These are phyloP conservation scores for Crithidia acanthocephali DNA, from an alignment of 208 protist species.

Conservation along the genomic window DNA sequence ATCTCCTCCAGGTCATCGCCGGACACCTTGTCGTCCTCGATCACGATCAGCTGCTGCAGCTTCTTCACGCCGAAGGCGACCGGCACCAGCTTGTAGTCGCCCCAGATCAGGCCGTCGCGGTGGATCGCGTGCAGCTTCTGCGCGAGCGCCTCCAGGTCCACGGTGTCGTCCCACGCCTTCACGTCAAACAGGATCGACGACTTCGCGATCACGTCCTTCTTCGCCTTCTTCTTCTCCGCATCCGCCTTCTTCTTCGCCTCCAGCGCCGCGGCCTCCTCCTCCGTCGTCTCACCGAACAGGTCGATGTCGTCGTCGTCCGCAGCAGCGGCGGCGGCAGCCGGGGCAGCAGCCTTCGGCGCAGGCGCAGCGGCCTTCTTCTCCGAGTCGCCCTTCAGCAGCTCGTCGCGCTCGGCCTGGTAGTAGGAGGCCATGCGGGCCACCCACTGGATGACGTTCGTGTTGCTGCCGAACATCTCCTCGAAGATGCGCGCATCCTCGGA, in stretches of 20 bases:
- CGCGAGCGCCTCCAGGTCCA: conserved; percentile 89
- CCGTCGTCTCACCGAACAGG: conserved; percentile 88
- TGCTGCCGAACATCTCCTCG: conserved; percentile 83
- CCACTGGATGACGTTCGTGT: conserved; percentile 85
- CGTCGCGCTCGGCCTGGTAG: conserved; percentile 88
- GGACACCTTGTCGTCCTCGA: conserved; percentile 96
- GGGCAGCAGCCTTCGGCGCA: conserved; percentile 10
- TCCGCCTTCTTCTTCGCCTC: conserved; percentile 91
- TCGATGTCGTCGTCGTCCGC: conserved; percentile 90
- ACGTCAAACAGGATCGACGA: conserved; percentile 93
- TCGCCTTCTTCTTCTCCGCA: conserved; percentile 81
- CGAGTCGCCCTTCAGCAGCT: conserved; percentile 39
- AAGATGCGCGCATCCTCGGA: conserved; percentile 86
- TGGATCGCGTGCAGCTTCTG: conserved; percentile 82
- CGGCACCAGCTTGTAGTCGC: conserved; percentile 89
- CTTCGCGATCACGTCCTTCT: conserved; percentile 88
- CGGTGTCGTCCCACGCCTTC: conserved; percentile 95
- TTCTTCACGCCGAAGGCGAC: conserved; percentile 97
- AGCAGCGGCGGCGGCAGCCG: conserved; percentile 39
- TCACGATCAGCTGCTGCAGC: conserved; percentile 93
- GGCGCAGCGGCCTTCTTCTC: conserved; percentile 37
- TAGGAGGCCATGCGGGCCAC: conserved; percentile 91
- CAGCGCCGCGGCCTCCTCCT: conserved; percentile 86
- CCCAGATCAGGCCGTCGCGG: conserved; percentile 93
- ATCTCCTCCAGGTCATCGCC: conserved; percentile 94